These are phyloP conservation scores for Xanthoconium separans DNA, from an alignment of 1,284 basidiomycete genomes.

Conservation along the genomic window DNA sequence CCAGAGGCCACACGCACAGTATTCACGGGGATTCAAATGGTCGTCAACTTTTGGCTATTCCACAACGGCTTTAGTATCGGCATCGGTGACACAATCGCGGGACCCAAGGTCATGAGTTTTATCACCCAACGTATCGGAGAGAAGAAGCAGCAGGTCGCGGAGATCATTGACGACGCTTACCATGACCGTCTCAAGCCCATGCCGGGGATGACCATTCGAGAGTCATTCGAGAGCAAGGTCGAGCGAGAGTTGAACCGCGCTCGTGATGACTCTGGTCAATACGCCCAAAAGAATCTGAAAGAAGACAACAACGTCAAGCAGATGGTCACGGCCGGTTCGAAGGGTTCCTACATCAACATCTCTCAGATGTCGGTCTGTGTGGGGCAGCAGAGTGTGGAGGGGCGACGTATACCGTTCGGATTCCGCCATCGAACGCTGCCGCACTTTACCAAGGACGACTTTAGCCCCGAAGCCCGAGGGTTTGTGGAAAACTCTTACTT, in stretches of 20 bases:
- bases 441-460: slow-evolving; percentile 99
- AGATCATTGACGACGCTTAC: slow-evolving; percentile 76
- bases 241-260: slow-evolving; percentile 93
- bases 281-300: slow-evolving; percentile 94
- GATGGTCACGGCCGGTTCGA: slow-evolving; percentile 99
- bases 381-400: slow-evolving; percentile 98
- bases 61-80: slow-evolving; percentile 99
- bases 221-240: slow-evolving; percentile 94
- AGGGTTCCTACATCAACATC: slow-evolving; percentile 99
- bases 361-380: slow-evolving; percentile 99
- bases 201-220: slow-evolving; percentile 99
- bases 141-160: slow-evolving; percentile 75
- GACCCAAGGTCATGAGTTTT: slow-evolving; percentile 81
- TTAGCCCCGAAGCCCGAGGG: slow-evolving; percentile 96
- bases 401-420: slow-evolving; percentile 97
- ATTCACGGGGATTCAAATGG: slow-evolving; percentile 92
- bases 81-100: slow-evolving; percentile 98
- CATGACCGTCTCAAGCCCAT: slow-evolving; percentile 82
- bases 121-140: slow-evolving; percentile 85
- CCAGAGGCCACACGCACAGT: slow-evolving; percentile 90
- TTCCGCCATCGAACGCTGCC: slow-evolving; percentile 96
- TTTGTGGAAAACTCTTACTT: slow-evolving; percentile 99
- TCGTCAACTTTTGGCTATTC: slow-evolving; percentile 98
- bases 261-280: slow-evolving; percentile 94
- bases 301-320: slow-evolving; percentile 99